Evolutionary conservation across 73 alveolate genomes (phyloP), one percentile per base, ranked within the genome.

Genomic region (Urostyla sp.): DNA sequence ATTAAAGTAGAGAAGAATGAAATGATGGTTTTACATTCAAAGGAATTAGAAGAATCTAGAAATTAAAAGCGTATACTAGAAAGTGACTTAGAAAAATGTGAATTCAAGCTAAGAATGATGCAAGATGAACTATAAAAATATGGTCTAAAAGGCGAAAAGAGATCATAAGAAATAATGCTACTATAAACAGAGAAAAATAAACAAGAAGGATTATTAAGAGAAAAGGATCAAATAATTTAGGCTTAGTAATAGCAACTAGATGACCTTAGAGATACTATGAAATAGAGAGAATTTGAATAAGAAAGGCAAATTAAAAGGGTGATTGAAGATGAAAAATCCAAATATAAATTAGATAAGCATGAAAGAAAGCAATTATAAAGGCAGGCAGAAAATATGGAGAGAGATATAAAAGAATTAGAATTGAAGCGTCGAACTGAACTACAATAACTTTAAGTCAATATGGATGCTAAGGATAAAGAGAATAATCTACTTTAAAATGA

Each of bases 1-100:
- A 73, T 57, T 15, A 87, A 87, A 44, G 23, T 46, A 44, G 92
- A 87, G 43, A 82, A 50, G 43, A 83, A 74, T 40, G 95, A 87
- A 30, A 40, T 82, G 2, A 57, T 56, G 43, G 58, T 80, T 0
- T 3, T 40, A 31, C 58, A 27, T 58, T 45, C 72, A n/a, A 54
- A 77, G 24, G 91, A 87, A 8, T 27, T 82, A 10, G 95, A 87
- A 37, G 82, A 67, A 23, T 89, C 72, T 51, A 82, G 82, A 38
- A 82, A 61, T 46, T 31, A 58, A 45, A 63, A 54, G 34, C 51
- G 91, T 38, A 55, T 27, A 0, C 32, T 74, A 0, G 18, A 56
- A 26, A 48, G 75, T 21, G 87, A 82, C 15, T 32, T 45, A 8
- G 91, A 87, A n/a, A 73, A 72, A 34, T 72, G 56, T 1, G 27